phyloP scores from a whole-genome alignment of 2,329 filamentous ascomycete genomes.

The Talaromyces funiculosus region DNA sequence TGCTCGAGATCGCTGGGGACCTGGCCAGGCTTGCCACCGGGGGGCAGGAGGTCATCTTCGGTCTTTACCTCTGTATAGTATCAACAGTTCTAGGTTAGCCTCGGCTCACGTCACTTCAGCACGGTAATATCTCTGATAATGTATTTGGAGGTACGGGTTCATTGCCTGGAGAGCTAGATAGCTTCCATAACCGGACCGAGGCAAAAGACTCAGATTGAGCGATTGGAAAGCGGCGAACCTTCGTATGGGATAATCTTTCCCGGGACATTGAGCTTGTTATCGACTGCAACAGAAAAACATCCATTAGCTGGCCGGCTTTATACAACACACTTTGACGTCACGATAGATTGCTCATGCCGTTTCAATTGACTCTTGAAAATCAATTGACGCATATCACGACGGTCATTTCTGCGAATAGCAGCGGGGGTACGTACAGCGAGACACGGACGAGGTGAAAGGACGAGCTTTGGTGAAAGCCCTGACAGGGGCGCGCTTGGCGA shows the following conservation, averaged over 20 bases:
- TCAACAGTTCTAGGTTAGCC: conserved; percentile 5
- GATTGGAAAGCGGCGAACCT: conserved; percentile 28
- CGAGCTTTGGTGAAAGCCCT: conserved; percentile 36
- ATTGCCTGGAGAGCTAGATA: not conserved
- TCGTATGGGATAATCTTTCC: conserved; percentile 43
- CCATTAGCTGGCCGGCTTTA: conserved; percentile 5
- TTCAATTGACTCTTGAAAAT: not conserved
- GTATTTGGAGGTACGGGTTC: not conserved
- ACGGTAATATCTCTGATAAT: conserved; percentile 3
- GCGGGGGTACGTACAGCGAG: conserved; percentile 39
- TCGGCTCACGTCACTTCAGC: not conserved
- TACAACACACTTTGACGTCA: not conserved
- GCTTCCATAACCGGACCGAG: not conserved
- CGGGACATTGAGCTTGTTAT: conserved; percentile 35
- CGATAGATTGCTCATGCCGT: not conserved
- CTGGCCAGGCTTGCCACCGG: conserved; percentile 74
- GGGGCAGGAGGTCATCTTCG: conserved; percentile 75
- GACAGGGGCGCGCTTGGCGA: conserved; percentile 42
- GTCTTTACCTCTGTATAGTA: conserved; percentile 66
- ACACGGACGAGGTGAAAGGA: conserved; percentile 41
- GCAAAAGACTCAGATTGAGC: not conserved
- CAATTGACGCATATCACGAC: not conserved
- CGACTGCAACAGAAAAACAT: conserved; percentile 20
- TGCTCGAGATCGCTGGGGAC: conserved; percentile 94
- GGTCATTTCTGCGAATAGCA: not conserved